A percentile compares a stretch with the other conserved stretches of the same genome.
Evolutionary conservation across 768 basidiomycete species (phyloP).

Genomic region (Termitomyces eurrhizus): DNA sequence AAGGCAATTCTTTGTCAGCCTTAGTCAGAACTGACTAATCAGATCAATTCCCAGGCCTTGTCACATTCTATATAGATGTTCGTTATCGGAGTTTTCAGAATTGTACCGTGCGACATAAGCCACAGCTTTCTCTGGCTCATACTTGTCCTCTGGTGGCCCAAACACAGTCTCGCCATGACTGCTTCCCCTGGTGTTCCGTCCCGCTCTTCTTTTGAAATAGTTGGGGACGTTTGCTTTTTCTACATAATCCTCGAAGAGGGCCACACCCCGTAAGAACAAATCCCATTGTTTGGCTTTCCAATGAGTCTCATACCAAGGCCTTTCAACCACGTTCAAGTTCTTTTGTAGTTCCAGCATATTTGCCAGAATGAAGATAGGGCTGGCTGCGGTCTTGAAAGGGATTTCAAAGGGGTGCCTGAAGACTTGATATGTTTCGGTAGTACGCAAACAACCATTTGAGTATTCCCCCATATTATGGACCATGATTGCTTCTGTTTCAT

Average conservation of each 20-base stretch:
- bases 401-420: not conserved
- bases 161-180: not conserved
- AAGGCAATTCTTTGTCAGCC: too few species aligned
- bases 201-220: not conserved
- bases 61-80: too few species aligned
- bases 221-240: too few species aligned
- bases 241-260: too few species aligned
- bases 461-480: not conserved
- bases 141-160: not conserved
- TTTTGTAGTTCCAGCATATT: not conserved
- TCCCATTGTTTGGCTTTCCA: too few species aligned
- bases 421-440: not conserved
- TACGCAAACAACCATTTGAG: not conserved
- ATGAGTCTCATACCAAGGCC: too few species aligned
- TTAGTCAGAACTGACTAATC: too few species aligned
- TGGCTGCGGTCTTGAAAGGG: not conserved
- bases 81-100: not conserved
- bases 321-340: too few species aligned
- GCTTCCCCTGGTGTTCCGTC: too few species aligned
- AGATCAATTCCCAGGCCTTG: too few species aligned
- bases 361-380: not conserved
- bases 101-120: not conserved
- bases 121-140: not conserved
- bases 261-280: too few species aligned
- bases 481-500: not conserved